These are phyloP conservation scores for Penicillium concentricum DNA, from an alignment of 2,329 filamentous ascomycete species.

Conservation along the genomic window DNA sequence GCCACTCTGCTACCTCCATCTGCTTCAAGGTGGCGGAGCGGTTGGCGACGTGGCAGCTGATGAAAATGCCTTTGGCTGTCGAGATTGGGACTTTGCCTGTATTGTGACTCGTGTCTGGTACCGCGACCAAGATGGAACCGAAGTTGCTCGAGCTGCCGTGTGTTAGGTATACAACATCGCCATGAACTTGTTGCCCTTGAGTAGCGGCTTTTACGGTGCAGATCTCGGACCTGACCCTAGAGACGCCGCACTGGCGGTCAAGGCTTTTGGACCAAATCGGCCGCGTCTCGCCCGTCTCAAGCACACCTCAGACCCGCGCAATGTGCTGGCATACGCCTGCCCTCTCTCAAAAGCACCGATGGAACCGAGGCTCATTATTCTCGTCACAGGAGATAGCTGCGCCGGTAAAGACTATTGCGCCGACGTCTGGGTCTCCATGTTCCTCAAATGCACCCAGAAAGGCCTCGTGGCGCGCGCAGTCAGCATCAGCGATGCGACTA, in stretches of 20 bases:
- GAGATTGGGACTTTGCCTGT: constrained; percentile 64
- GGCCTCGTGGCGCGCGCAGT: constrained; percentile 41
- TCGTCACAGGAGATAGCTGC: constrained; percentile 53
- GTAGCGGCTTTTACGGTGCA: constrained; percentile 56
- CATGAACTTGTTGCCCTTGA: constrained; percentile 49
- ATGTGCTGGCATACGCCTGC: constrained; percentile 57
- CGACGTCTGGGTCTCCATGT: constrained; percentile 49
- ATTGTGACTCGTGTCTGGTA: constrained; percentile 63
- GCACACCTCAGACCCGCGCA: constrained; percentile 47
- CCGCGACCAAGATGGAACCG: constrained; percentile 44
- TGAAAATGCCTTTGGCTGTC: constrained; percentile 61
- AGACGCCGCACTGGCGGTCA: constrained; percentile 53
- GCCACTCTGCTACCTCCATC: constrained; percentile 60
- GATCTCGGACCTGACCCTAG: constrained; percentile 64
- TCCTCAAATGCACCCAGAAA: constrained; percentile 31
- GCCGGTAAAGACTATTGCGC: constrained; percentile 64
- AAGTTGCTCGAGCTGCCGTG: constrained; percentile 39
- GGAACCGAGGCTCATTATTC: constrained; percentile 52
- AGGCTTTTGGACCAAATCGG: constrained; percentile 59
- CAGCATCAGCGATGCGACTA: constrained; percentile 60
- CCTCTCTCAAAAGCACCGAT: constrained; percentile 46
- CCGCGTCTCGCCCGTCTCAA: constrained; percentile 55
- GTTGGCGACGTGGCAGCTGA: constrained; percentile 45
- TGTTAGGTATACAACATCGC: constrained; percentile 60
- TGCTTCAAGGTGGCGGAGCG: constrained; percentile 60